Percentiles rank a stretch among this genome's conserved stretches.
These are phyloP conservation scores for Pinus taeda DNA, from an alignment of 75 land plant species.

Conservation along the genomic window DNA sequence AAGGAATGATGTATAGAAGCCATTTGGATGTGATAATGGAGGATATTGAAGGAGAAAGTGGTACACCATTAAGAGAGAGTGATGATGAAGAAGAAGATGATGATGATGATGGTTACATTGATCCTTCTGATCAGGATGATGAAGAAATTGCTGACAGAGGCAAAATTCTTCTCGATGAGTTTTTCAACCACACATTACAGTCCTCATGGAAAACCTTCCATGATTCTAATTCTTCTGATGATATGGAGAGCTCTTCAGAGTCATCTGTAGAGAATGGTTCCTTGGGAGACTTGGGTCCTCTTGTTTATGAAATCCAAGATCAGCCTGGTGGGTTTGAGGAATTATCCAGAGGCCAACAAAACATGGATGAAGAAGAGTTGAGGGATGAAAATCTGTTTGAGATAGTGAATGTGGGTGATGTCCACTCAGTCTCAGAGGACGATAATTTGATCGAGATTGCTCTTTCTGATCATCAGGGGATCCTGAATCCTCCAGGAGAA, in stretches of 20 bases:
- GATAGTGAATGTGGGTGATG: constrained; percentile 7
- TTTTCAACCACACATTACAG: background rate
- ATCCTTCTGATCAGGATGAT: background rate
- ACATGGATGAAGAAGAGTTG: background rate
- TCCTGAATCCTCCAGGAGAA: background rate
- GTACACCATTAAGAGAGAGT: background rate
- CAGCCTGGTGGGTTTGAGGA: background rate
- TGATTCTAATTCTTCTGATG: background rate
- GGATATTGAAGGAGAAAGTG: background rate
- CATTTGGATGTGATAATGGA: constrained; percentile 5
- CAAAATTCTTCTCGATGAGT: background rate
- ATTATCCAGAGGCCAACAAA: background rate
- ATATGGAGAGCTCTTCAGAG: constrained; percentile 1
- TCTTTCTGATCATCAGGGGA: constrained; percentile 3
- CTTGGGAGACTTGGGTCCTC: constrained; percentile 1
- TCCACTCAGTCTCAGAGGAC: background rate
- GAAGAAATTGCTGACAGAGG: background rate
- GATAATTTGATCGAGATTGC: constrained; percentile 6
- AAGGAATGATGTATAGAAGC: background rate
- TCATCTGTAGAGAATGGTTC: background rate
- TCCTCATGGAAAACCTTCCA: background rate
- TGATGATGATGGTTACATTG: background rate
- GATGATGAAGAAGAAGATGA: background rate
- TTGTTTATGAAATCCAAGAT: background rate
- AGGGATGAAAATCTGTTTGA: constrained; percentile 2